Percentiles rank a stretch among this genome's conserved stretches.
phyloP scores from a whole-genome alignment of 2,329 filamentous ascomycete genomes.

The Nigrospora sphaerica region DNA sequence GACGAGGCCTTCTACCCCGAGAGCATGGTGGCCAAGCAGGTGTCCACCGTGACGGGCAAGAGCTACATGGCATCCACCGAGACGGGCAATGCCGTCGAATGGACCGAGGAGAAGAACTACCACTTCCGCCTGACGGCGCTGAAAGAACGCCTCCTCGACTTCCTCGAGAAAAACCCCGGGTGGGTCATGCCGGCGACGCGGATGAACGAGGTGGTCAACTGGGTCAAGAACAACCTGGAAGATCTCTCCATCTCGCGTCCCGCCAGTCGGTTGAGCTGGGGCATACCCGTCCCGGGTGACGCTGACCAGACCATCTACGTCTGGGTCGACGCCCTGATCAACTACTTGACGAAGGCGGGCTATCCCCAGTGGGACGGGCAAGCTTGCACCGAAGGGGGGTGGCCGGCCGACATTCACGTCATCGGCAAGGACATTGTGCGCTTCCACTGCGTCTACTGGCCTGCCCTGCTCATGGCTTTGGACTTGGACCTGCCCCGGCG shows the following conservation, averaged over 20 bases:
- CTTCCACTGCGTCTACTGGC: conserved; percentile 98
- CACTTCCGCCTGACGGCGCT: conserved; percentile 88
- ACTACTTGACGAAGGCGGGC: conserved; percentile 83
- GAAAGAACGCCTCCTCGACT: conserved; percentile 66
- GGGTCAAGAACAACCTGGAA: conserved; percentile 70
- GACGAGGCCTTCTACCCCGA: conserved; percentile 95
- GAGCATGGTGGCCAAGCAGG: conserved; percentile 61
- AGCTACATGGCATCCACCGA: conserved; percentile 79
- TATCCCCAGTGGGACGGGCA: conserved; percentile 70
- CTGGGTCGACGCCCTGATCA: conserved; percentile 93
- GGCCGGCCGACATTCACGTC: conserved; percentile 88
- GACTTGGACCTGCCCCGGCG: conserved; percentile 70
- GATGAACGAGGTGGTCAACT: conserved; percentile 71
- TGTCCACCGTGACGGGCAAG: conserved; percentile 74
- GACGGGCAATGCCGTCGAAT: conserved; percentile 89
- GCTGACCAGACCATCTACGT: conserved; percentile 89
- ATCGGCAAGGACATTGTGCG: conserved; percentile 95
- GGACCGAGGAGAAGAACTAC: conserved; percentile 89
- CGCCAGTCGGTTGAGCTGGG: conserved; percentile 71
- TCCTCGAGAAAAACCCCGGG: conserved; percentile 69
- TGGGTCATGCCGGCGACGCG: conserved; percentile 69
- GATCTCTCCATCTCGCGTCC: conserved; percentile 90
- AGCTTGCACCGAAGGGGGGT: conserved; percentile 55
- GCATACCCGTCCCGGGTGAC: conserved; percentile 82
- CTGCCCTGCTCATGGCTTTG: conserved; percentile 86